Evolutionary conservation across 139 green algal genomes (phyloP).

Genomic region (Axilococcus clingmanii): DNA sequence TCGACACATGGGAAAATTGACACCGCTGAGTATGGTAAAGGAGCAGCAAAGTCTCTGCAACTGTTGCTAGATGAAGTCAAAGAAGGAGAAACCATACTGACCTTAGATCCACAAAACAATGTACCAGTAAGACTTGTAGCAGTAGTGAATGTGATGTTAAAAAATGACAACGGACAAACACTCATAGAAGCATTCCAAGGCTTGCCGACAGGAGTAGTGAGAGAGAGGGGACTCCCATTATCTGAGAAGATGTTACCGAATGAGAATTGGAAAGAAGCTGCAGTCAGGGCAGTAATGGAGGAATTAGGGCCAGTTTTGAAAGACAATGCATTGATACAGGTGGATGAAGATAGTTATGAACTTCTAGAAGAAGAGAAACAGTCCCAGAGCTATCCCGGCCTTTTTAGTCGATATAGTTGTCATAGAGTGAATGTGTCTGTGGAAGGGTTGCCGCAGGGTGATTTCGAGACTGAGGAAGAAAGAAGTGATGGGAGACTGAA

Average conservation of each 20-base stretch:
- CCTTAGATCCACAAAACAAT: background rate
- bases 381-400: conserved; percentile 3
- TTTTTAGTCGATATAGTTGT: conserved; percentile 5
- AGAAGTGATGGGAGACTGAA: background rate
- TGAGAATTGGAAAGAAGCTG: background rate
- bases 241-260: conserved; percentile 8
- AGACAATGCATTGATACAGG: background rate
- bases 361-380: background rate
- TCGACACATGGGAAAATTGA: background rate
- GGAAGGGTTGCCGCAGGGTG: background rate
- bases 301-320: conserved; percentile 5
- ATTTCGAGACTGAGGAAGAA: conserved; percentile 1
- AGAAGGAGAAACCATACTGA: conserved; percentile 4
- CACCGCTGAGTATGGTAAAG: background rate
- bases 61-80: conserved; percentile 3
- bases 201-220: background rate
- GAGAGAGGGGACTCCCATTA: conserved; percentile 1
- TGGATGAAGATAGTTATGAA: conserved; percentile 3
- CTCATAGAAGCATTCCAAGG: conserved; percentile 4
- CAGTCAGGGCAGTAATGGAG: background rate
- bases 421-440: conserved; percentile 2
- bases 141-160: conserved; percentile 7
- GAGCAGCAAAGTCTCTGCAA: conserved; percentile 3
- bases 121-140: background rate
- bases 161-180: conserved; percentile 1